A percentile compares a stretch with the other conserved stretches of the same genome.
phyloP scores from a whole-genome alignment of 331 rosid genomes.

The Prunus yedoensis region DNA sequence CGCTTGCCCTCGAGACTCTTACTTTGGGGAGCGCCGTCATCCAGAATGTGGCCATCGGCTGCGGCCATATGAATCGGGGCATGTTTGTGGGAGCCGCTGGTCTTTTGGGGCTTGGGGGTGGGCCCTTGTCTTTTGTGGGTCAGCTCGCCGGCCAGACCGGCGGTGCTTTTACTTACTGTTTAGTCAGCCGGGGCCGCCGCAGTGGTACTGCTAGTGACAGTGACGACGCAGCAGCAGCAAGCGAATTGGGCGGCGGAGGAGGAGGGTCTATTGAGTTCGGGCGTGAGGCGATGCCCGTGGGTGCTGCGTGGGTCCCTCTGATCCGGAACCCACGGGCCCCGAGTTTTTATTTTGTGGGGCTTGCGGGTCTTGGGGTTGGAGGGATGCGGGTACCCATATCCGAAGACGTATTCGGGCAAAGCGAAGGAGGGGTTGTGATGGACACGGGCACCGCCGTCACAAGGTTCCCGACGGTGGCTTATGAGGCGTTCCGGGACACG shows the following conservation, averaged over 20 bases:
- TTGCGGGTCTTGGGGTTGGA: constrained; percentile 83
- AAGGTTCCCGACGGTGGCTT: constrained; percentile 68
- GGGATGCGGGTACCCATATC: constrained; percentile 61
- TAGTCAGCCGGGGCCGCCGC: constrained; percentile 60
- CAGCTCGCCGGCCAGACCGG: constrained; percentile 90
- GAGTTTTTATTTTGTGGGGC: constrained; percentile 77
- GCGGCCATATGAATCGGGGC: constrained; percentile 88
- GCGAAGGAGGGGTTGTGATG: constrained; percentile 92
- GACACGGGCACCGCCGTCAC: constrained; percentile 98
- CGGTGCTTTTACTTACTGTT: constrained; percentile 78
- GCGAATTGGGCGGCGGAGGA: constrained; percentile 11
- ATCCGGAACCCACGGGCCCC: constrained; percentile 56
- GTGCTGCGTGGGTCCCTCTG: constrained; percentile 85
- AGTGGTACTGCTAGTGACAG: neutral
- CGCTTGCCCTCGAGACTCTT: constrained; percentile 84
- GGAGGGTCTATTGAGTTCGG: constrained; percentile 61
- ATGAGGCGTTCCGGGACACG: constrained; percentile 62
- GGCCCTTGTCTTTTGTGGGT: constrained; percentile 89
- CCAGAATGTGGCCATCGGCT: constrained; percentile 80
- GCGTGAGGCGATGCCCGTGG: constrained; percentile 76
- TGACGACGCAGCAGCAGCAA: constrained; percentile 19
- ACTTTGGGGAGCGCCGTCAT: constrained; percentile 69
- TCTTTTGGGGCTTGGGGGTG: constrained; percentile 84
- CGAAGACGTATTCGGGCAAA: constrained; percentile 52
- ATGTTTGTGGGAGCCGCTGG: constrained; percentile 99